These are phyloP conservation scores for Periconia sp. DNA, from an alignment of 2,329 filamentous ascomycete species.

Conservation along the genomic window DNA sequence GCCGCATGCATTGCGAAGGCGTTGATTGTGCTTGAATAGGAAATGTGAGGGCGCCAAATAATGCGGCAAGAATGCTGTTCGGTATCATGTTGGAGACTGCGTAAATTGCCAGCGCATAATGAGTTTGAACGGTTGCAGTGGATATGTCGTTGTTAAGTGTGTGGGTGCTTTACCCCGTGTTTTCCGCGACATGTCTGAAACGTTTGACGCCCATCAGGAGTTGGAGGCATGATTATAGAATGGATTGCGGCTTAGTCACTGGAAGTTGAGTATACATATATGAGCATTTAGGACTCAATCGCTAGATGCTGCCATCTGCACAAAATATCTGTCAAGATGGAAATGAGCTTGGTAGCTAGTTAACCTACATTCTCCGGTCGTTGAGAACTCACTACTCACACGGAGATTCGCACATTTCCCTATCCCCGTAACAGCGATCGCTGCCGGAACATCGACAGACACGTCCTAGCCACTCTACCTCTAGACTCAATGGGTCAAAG, in stretches of 20 bases:
- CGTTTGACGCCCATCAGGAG: not conserved
- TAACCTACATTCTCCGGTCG: not conserved
- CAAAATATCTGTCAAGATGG: too few relatives aligned
- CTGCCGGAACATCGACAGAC: not conserved
- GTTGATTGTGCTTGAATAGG: conserved; percentile 2
- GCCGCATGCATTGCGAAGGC: conserved; percentile 8
- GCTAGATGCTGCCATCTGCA: too few relatives aligned
- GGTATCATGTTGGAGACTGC: conserved; percentile 12
- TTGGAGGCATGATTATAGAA: not conserved
- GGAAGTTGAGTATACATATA: not conserved
- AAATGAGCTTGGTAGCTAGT: too few relatives aligned
- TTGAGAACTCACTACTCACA: not conserved
- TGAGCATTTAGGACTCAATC: not conserved
- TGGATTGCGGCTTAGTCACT: not conserved
- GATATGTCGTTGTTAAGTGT: not conserved
- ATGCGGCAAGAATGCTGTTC: conserved; percentile 3
- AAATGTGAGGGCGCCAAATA: conserved; percentile 7
- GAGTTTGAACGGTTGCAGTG: not conserved
- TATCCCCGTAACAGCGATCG: not conserved
- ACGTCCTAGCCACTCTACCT: not conserved
- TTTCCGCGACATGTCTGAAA: conserved; percentile 25
- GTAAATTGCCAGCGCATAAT: conserved; percentile 1
- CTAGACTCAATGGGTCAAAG: not conserved
- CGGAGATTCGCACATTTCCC: not conserved
- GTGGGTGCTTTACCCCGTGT: conserved; percentile 10